Percentiles rank a stretch among this genome's conserved stretches.
These are phyloP conservation scores for Blastomyces parvus DNA, from an alignment of 2,329 filamentous ascomycete species.

Conservation along the genomic window DNA sequence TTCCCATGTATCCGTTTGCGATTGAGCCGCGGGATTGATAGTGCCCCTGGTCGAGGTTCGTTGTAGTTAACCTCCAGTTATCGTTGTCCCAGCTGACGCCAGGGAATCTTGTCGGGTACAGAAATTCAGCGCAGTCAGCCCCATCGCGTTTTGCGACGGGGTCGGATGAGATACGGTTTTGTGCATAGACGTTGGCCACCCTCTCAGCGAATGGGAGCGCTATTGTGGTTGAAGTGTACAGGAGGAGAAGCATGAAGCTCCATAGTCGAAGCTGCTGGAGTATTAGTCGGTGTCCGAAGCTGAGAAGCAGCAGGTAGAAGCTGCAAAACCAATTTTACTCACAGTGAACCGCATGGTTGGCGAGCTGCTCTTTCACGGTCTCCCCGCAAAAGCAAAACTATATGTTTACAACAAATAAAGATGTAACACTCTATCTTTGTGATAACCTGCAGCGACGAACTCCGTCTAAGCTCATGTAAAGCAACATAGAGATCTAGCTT, in stretches of 20 bases:
- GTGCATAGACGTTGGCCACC: slow-evolving; percentile 9
- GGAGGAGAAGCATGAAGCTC: slow-evolving; percentile 9
- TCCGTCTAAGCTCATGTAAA: neutral
- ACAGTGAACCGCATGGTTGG: slow-evolving; percentile 8
- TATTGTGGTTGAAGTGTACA: neutral
- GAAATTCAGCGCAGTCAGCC: neutral
- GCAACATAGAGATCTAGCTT: neutral
- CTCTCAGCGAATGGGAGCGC: slow-evolving; percentile 7
- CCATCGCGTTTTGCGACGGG: slow-evolving; percentile 7
- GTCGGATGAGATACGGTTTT: slow-evolving; percentile 6
- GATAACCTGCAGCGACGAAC: neutral
- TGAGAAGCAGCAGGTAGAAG: neutral
- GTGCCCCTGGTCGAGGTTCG: slow-evolving; percentile 46
- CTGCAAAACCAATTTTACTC: neutral
- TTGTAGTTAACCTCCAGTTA: slow-evolving; percentile 48
- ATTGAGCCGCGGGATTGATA: slow-evolving; percentile 52
- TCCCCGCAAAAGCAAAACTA: neutral
- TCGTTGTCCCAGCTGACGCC: slow-evolving; percentile 51
- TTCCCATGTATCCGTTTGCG: slow-evolving; percentile 56
- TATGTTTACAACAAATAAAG: neutral
- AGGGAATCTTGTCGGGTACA: slow-evolving; percentile 43
- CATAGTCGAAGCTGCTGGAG: neutral
- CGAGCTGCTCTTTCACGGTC: neutral
- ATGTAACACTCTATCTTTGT: neutral
- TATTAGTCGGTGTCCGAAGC: neutral